Evolutionary conservation across 2,329 filamentous ascomycete genomes (phyloP), one percentile per base, ranked within the genome.

Genomic region (Metarhizium rileyi): DNA sequence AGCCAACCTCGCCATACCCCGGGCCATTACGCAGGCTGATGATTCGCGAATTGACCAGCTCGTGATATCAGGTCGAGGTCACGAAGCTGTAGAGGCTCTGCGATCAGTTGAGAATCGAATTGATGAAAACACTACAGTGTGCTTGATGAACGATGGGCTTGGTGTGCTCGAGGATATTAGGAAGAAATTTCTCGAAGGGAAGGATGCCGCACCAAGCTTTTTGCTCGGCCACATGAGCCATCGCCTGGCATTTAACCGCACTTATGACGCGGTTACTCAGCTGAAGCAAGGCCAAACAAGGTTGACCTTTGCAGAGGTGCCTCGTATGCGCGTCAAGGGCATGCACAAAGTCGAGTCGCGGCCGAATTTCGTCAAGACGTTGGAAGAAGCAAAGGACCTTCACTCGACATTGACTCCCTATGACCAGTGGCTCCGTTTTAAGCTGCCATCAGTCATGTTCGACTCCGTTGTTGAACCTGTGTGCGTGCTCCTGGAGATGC

Each of bases 91-190:
- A 10, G 63, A 73, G 33, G 80, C 83, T 2, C 62, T 94, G 23
- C 60, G 71, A 3, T 67, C 73, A 0, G 71, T 93, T 49, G 77
- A 74, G 49, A 76, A 87, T 58, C 78, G 87, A 9, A 68, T 94
- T n/a, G 74, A 78, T 41, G 70, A 76, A 3, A 70, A 80, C 26
- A 88, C 85, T 1, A 86, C 87, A 0, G 76, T 95, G 7, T 81
- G 86, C 52, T 77, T 95, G 49, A 65, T 94, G 50, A 85, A 89
- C 50, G 87, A 91, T 54, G 89, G 90, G 1, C 79, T 97, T 66
- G 91, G 93, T 1, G 71, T 89, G 2, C 73, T 89, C n/a, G 90
- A 97, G 45, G 77, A 83, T 45, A 75, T 96, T 38, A 89, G 88
- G 58, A 67, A 75, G 30, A 66, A 76, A 10, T 65, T 94, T 26